These are phyloP conservation scores for Apocynum venetum DNA, from an alignment of 257 asterid genomes.

Conservation along the genomic window DNA sequence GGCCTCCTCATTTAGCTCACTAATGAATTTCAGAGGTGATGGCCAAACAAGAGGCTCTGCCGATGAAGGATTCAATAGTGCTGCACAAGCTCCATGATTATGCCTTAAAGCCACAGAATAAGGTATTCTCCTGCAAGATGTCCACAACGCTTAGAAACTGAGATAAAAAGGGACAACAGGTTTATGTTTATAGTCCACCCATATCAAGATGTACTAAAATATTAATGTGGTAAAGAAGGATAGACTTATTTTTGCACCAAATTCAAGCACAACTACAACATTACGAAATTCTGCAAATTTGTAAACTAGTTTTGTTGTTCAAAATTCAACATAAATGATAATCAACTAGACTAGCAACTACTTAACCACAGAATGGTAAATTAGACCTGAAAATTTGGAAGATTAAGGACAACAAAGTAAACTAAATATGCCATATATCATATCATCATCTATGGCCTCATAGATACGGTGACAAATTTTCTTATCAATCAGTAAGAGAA, in stretches of 20 bases:
- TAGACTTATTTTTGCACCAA: background rate
- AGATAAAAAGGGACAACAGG: background rate
- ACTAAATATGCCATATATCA: background rate
- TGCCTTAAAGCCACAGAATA: slow-evolving; percentile 70
- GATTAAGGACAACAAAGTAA: background rate
- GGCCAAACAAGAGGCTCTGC: slow-evolving; percentile 99
- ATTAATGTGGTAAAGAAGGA: background rate
- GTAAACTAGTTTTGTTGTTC: background rate
- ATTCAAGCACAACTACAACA: background rate
- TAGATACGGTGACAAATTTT: background rate
- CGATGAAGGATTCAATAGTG: slow-evolving; percentile 80
- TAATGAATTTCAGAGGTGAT: slow-evolving; percentile 78
- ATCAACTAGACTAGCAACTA: background rate
- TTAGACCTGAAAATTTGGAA: background rate
- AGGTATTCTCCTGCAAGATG: slow-evolving; percentile 76
- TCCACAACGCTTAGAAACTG: background rate
- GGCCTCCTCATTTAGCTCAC: slow-evolving; percentile 83
- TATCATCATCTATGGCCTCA: background rate
- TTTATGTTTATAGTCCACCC: background rate
- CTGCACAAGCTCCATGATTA: slow-evolving; percentile 80
- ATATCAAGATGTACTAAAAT: background rate
- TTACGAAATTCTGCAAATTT: no score
- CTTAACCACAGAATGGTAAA: background rate
- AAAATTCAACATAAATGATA: background rate
- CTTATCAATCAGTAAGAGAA: background rate